These are phyloP conservation scores for Euphorbia neoarborescens DNA, from an alignment of 441 rosid genomes.

Conservation along the genomic window DNA sequence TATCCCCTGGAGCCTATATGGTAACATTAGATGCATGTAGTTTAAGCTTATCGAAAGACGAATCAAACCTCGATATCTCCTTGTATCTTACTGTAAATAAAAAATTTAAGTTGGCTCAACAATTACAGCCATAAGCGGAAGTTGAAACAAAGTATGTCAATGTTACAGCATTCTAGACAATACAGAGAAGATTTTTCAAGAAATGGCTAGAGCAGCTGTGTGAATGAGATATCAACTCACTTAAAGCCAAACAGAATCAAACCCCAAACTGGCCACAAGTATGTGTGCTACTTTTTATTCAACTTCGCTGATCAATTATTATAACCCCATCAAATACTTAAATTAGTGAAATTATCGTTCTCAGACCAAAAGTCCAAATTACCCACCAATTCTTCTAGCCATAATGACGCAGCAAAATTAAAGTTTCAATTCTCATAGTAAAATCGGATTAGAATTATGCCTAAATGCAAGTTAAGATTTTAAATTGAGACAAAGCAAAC, in stretches of 20 bases:
- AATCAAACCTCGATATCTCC: slow-evolving; percentile 36
- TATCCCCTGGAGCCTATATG: slow-evolving; percentile 62
- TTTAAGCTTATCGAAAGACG: slow-evolving; percentile 29
- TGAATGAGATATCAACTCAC: background rate
- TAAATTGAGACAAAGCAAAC: background rate
- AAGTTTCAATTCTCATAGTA: background rate
- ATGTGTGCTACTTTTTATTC: background rate
- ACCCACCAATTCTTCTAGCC: background rate
- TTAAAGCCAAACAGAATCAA: background rate
- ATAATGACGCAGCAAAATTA: background rate
- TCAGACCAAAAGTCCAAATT: background rate
- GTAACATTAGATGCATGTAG: slow-evolving; percentile 56
- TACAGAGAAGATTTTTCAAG: background rate
- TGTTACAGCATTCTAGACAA: background rate
- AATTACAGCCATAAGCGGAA: background rate
- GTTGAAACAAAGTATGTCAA: slow-evolving; percentile 1
- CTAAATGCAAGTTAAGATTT: background rate
- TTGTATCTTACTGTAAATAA: slow-evolving; percentile 57
- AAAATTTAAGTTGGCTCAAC: background rate
- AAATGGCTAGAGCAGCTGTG: background rate
- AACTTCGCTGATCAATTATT: background rate
- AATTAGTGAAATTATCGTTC: background rate
- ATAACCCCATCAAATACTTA: background rate
- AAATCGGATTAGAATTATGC: background rate
- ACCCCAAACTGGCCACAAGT: background rate